Conservation (phyloP, 768 basidiomycete species). For the Naganishia randhawae region DNA sequence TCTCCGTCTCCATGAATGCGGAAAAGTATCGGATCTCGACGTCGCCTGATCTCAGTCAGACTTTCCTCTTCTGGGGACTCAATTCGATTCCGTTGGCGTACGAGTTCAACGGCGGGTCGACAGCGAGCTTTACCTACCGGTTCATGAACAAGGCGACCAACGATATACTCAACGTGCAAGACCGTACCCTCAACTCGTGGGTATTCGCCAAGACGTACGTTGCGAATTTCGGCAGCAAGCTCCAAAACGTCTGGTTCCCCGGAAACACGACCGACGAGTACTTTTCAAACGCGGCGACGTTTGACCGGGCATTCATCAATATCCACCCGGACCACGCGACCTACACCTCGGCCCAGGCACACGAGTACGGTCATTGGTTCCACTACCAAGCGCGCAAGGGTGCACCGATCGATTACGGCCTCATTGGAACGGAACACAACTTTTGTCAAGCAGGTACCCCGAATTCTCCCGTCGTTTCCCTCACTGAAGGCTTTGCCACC, state of each 20-base stretch:
- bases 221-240: neutral
- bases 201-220: constrained; percentile 14
- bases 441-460: constrained; percentile 12
- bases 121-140: constrained; percentile 1
- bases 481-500: constrained; percentile 19
- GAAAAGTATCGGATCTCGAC: constrained; percentile 18
- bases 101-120: neutral
- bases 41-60: constrained; percentile 1
- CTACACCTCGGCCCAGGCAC: constrained; percentile 9
- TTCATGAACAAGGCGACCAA: constrained; percentile 23
- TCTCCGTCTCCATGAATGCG: constrained; percentile 8
- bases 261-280: neutral
- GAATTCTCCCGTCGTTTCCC: neutral
- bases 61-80: constrained; percentile 9
- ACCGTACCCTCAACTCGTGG: constrained; percentile 12
- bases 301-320: neutral
- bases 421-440: neutral
- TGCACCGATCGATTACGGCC: neutral
- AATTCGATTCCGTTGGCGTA: constrained; percentile 15
- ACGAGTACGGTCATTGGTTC: constrained; percentile 27
- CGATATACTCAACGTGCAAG: constrained; percentile 21
- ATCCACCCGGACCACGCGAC: constrained; percentile 2
- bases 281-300: neutral
- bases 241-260: constrained; percentile 21
- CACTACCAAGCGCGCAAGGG: constrained; percentile 7